Conservation (phyloP, 257 asterid genomes). For the Nyctanthes arbortristis region DNA sequence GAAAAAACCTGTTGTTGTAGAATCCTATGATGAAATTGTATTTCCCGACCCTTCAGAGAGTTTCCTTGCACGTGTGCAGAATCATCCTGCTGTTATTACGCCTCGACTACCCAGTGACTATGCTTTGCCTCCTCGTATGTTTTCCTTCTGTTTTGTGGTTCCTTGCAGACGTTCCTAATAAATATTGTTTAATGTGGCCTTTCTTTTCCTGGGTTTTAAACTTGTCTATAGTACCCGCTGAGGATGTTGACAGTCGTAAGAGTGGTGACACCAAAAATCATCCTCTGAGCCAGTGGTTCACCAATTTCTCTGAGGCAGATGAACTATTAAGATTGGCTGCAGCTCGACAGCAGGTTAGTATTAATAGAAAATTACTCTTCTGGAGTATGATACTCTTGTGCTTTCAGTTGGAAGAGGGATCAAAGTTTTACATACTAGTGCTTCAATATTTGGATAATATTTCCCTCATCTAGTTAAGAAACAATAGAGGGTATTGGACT, state of each 20-base stretch:
- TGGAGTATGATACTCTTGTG: background rate
- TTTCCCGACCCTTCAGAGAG: slow-evolving; percentile 78
- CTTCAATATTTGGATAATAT: background rate
- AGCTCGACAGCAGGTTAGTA: slow-evolving; percentile 87
- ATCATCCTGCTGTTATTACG: slow-evolving; percentile 70
- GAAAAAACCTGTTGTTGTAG: slow-evolving; percentile 81
- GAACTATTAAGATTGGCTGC: slow-evolving; percentile 90
- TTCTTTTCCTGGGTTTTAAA: slow-evolving; percentile 10
- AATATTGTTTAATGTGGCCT: slow-evolving; percentile 12
- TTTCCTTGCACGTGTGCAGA: slow-evolving; percentile 73
- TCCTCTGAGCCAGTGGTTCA: slow-evolving; percentile 76
- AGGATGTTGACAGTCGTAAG: slow-evolving; percentile 56
- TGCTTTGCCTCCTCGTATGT: slow-evolving; percentile 66
- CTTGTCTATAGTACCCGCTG: slow-evolving; percentile 46
- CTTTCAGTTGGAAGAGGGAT: background rate
- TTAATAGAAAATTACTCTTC: slow-evolving; percentile 8
- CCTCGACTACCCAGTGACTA: slow-evolving; percentile 68
- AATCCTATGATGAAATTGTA: slow-evolving; percentile 87
- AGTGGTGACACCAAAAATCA: slow-evolving; percentile 78
- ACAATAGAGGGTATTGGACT: background rate
- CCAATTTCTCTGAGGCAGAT: slow-evolving; percentile 88
- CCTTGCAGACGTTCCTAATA: slow-evolving; percentile 3
- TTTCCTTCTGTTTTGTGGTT: slow-evolving; percentile 15
- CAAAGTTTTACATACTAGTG: background rate
- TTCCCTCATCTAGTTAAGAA: background rate